phyloP scores from a whole-genome alignment of 495 filamentous ascomycete species.

The Lepraria neglecta region DNA sequence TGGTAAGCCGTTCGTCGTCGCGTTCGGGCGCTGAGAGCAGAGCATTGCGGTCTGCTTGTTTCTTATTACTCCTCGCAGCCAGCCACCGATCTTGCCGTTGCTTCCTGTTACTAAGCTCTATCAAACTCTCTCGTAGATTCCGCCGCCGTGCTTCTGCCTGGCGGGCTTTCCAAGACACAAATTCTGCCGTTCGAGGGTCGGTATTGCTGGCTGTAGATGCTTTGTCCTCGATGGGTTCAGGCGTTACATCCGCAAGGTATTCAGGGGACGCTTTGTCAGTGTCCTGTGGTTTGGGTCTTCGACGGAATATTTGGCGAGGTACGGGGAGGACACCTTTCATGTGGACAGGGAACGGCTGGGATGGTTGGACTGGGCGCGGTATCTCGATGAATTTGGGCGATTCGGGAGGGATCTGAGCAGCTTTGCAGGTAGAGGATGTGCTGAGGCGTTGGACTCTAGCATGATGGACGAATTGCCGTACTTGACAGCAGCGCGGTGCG shows the following conservation, averaged over 20 bases:
- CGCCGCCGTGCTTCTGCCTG: conserved; percentile 54
- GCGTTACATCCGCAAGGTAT: conserved; percentile 47
- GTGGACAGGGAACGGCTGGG: conserved; percentile 37
- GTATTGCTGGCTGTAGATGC: conserved; percentile 25
- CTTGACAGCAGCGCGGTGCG: background rate
- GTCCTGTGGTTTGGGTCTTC: conserved; percentile 25
- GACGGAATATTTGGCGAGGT: conserved; percentile 59
- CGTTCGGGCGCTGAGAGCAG: conserved; percentile 46
- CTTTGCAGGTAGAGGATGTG: conserved; percentile 14
- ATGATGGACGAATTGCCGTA: conserved; percentile 8
- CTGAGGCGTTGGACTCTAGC: conserved; percentile 9
- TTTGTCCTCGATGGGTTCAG: conserved; percentile 33
- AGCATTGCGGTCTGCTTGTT: conserved; percentile 39
- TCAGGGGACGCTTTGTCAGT: conserved; percentile 46
- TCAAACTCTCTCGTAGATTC: conserved; percentile 59
- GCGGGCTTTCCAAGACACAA: conserved; percentile 54
- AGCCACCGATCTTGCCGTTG: conserved; percentile 36
- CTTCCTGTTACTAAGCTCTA: conserved; percentile 53
- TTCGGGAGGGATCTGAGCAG: conserved; percentile 49
- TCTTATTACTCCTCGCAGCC: conserved; percentile 34
- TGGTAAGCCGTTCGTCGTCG: conserved; percentile 58
- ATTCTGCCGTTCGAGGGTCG: conserved; percentile 41
- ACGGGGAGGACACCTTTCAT: conserved; percentile 68
- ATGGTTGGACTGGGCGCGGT: conserved; percentile 48
- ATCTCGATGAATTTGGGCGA: conserved; percentile 69